Evolutionary conservation across 495 filamentous ascomycete species (phyloP), one percentile per base, ranked within the genome.

Genomic region (Barbatosphaeria neglecta): DNA sequence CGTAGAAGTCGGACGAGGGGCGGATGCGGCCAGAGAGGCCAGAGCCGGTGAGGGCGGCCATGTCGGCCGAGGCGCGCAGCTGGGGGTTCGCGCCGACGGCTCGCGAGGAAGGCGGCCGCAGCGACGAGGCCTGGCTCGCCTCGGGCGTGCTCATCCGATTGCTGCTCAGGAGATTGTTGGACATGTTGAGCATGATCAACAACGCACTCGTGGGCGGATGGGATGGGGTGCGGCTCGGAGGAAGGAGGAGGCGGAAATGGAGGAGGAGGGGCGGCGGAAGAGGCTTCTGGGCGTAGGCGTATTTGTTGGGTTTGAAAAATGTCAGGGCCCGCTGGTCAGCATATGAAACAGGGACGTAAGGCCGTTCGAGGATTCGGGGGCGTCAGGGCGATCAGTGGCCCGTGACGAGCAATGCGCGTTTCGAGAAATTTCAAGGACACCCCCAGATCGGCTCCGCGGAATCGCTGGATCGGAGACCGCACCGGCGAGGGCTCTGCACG

Each of bases 71-170:
- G 23, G 92, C 90, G 56, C 92, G 87, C 46, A 97, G 77, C 62
- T 87, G 82, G 63, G 95, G 90, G 42, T 84, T 83, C 43, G 83
- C 72, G 43, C 79, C 84, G 49, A 90, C 75, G 24, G 83, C 81
- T 37, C 87, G 84, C 52, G 87, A 84, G 4, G 86, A 82, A 10
- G 88, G 87, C n/a, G 92, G 92, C 46, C 90, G 86, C 56, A 96
- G 80, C 40, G 84, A 84, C 33, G 92, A 93, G 52, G 84, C 78
- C 51, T 77, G 80, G 58, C 66, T 74, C 28, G 86, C 86, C 67
- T 96, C 93, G 24, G 92, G 92, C 40, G 90, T 98, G 76, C 90
- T 95, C 67, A 97, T 96, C 58, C 92, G 85, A 68, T 98, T 96
- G 54, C 86, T 86, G 64, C 82, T 83, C 47, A 83, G 76, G 59